Evolutionary conservation across 768 basidiomycete genomes (phyloP), one percentile per base, ranked within the genome.

Genomic region (Leccinellum luteum): DNA sequence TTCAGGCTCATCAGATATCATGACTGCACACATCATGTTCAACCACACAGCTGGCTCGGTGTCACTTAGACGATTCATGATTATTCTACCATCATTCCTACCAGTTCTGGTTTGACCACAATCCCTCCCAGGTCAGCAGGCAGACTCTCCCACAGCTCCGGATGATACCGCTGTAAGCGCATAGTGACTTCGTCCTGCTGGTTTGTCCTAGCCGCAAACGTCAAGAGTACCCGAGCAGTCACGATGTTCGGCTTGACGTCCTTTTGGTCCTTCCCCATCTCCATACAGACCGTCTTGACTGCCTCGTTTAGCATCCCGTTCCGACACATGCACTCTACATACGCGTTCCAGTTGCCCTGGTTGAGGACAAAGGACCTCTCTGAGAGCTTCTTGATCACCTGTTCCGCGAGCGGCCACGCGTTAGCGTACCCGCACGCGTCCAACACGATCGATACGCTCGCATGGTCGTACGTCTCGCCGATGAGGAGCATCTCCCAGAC

Each of bases 271-370:
- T 78, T 74, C 21, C 76, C 77, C 86, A 94, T 92, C 60, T 86
- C 82, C 56, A 81, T 52, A 57, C 87, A 86, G 19, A 87, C 78
- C 17, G 83, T 75, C 66, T 80, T 79, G 44, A 85, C 68, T 1
- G 92, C 94, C 23, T 90, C 87, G 21, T 85, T 80, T 31, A 92
- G 63, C 64, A 78, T 76, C 9, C 84, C 81, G 48, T 84, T 68
- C 23, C 93, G 81, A 65, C 90, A 92, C n/a, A 96, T 79, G 66
- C 89, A 92, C 72, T 97, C 94, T 19, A 97, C 69, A 78, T 86
- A 92, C 0, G 85, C 79, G 57, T 90, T 85, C 90, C 92, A 94
- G 65, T 90, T 88, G 52, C 83, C 81, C 59, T 76, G 64, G 66
- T 87, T 86, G 54, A 89, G 75, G 35, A 60, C 65, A 67, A 81